Evolutionary conservation across 2,329 filamentous ascomycete species (phyloP).

Genomic region (Cadophora sp.): DNA sequence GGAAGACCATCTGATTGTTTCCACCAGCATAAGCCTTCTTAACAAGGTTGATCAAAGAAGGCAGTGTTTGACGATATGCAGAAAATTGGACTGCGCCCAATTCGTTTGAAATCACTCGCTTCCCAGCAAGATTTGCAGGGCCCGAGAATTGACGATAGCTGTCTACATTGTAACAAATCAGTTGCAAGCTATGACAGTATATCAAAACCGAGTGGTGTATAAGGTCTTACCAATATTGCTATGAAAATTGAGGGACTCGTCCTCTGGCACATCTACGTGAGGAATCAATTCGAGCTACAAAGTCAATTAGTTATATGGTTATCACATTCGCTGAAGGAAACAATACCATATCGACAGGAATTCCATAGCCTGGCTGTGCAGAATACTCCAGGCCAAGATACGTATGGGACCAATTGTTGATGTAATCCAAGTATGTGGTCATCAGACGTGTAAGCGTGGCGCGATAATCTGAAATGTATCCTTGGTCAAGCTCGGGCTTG

Average conservation of each 20-base stretch:
- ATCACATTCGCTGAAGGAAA: not conserved
- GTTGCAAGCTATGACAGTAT: not conserved
- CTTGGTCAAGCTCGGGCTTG: constrained; percentile 21
- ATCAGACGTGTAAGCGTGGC: constrained; percentile 17
- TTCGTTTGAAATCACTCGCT: constrained; percentile 50
- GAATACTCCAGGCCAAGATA: constrained; percentile 47
- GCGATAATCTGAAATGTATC: constrained; percentile 28
- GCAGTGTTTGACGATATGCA: constrained; percentile 40
- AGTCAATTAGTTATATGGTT: no score
- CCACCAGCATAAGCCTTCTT: constrained; percentile 50
- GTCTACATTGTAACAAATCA: constrained; percentile 39
- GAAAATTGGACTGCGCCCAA: constrained; percentile 40
- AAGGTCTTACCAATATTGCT: constrained; percentile 40
- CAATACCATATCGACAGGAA: constrained; percentile 49
- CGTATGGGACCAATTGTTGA: constrained; percentile 44
- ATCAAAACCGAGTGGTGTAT: not conserved
- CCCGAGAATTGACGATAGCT: constrained; percentile 50
- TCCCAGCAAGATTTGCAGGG: constrained; percentile 48
- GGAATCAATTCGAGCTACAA: constrained; percentile 45
- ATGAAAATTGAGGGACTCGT: constrained; percentile 48
- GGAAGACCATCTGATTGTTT: constrained; percentile 53
- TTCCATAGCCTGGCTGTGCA: constrained; percentile 49
- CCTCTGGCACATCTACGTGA: constrained; percentile 49
- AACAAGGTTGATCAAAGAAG: constrained; percentile 45
- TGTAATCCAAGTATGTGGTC: constrained; percentile 41